These are phyloP conservation scores for Tetrahymena thermophila DNA, from an alignment of 73 alveolate species.

Conservation along the genomic window DNA sequence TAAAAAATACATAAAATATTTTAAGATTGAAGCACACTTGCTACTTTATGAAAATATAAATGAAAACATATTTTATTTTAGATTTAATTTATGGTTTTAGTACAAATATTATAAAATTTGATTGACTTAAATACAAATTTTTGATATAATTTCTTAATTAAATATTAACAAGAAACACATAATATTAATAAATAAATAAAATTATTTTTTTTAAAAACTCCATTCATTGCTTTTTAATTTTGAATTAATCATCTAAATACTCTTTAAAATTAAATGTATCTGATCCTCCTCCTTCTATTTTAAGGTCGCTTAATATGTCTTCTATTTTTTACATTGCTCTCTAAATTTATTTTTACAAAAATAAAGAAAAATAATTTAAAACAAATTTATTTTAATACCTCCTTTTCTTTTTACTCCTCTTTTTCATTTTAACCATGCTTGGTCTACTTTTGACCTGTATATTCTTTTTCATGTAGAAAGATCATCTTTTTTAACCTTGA, in stretches of 20 bases:
- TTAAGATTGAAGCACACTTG: too few relatives aligned
- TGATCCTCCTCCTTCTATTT: not conserved
- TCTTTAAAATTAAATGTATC: not conserved
- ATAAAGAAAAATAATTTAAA: not conserved
- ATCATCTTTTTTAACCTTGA: not conserved
- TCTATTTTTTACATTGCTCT: not conserved
- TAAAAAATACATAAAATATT: too few relatives aligned
- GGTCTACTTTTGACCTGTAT: not conserved
- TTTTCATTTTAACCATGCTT: not conserved
- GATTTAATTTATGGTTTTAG: too few relatives aligned
- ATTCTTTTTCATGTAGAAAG: not conserved
- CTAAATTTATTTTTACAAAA: not conserved
- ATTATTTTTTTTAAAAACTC: not conserved
- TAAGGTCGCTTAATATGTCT: not conserved
- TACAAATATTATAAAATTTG: too few relatives aligned
- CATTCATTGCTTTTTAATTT: not conserved
- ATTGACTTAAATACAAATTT: too few relatives aligned
- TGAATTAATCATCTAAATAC: not conserved
- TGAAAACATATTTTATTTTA: not conserved
- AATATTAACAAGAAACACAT: too few relatives aligned
- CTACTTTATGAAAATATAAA: too few relatives aligned
- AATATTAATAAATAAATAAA: too few relatives aligned
- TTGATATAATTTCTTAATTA: too few relatives aligned
- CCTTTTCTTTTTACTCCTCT: not conserved
- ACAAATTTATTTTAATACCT: not conserved